Evolutionary conservation across 345 rosid genomes (phyloP), one percentile per base, ranked within the genome.

Genomic region (Trapa incisa): DNA sequence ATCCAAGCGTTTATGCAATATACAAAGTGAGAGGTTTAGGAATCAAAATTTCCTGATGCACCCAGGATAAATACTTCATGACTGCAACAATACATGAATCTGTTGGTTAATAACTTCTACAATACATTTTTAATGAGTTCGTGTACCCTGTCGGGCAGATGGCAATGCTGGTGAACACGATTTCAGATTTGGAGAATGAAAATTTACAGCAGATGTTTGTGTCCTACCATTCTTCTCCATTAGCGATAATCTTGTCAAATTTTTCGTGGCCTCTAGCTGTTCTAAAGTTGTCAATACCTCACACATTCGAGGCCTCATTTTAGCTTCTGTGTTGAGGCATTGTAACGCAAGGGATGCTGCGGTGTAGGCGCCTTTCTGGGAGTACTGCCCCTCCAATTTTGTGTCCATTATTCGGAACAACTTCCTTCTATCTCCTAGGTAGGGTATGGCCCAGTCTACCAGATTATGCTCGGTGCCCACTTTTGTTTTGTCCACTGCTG

Each of bases 371-470:
- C 79, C 86, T 81, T 89, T 92, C 78, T 87, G 92, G 61, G 98
- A 88, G 76, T 92, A 91, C 64, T 91, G 98, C 16, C 96, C 98
- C 10, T 88, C 98, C 78, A 92, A 68, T 66, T 81, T 92, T 2
- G 98, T 92, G 80, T 92, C 98, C 98, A 92, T 92, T 60, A 92
- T 87, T 17, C 98, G 67, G 75, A 89, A 92, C 43, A 92, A 77
- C 73, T 86, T 92, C 61, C 96, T 72, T 69, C 79, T 87, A 79
- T 92, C 98, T n/a, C 94, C 81, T 42, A 92, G 80, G 72, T 92
- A 89, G 0, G 98, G 98, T 74, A 78, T 86, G 47, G 96, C 98
- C 98, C 98, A 92, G 70, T 92, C 96, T 11, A 89, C 98, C 47
- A 92, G 78, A 68, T 78, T 86, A 77, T 92, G 94, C 77, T 89